Base-by-base conservation (phyloP, 345 rosid species). In the Raphanus raphanistrum region DNA sequence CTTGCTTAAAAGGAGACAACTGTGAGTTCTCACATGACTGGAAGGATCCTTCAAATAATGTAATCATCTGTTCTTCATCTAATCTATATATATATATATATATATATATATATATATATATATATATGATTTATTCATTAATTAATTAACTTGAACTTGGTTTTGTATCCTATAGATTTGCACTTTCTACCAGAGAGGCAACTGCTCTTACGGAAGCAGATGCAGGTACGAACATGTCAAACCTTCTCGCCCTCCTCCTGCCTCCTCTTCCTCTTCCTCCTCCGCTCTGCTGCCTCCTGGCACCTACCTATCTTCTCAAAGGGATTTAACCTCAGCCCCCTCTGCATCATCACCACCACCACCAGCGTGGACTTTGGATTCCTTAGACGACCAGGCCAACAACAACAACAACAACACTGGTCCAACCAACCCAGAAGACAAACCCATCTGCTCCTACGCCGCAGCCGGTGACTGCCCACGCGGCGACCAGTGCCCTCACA, bases 1-100 rank as follows among this genome's bases (percentile, higher is more conserved):
- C 98, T 63, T 95, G 99, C 76, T 81, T 95, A 72, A 95, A 92
- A 85, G 99, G 96, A 79, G 97, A 92, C 58, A 89, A 90, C 79
- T 92, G 99, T 61, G 97, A 92, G 69, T 95, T 85, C 79, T 91
- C 96, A 25, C 99, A 92, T 82, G 94, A 92, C 78, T 87, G 94
- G 96, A 91, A 83, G 74, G 90, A 88, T 82, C 90, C 92, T 12
- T 59, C 93, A 11, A 90, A 87, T 78, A 92, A 89, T 82, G 98
- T 95, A 87, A 68, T 26, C 54, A n/a, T n/a, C n/a, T n/a, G n/a
- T 68, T 2, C 21, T 41, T 45, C 21, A 21, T 41, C 17, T 43
- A 12, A 4, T 31, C 1, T 28, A 3, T 28, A 27, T 27, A 27
- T 27, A n/a, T n/a, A n/a, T n/a, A n/a, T n/a, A n/a, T n/a, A n/a